Base-by-base conservation (phyloP, 139 green algal species). In the Dunaliella primolecta region DNA sequence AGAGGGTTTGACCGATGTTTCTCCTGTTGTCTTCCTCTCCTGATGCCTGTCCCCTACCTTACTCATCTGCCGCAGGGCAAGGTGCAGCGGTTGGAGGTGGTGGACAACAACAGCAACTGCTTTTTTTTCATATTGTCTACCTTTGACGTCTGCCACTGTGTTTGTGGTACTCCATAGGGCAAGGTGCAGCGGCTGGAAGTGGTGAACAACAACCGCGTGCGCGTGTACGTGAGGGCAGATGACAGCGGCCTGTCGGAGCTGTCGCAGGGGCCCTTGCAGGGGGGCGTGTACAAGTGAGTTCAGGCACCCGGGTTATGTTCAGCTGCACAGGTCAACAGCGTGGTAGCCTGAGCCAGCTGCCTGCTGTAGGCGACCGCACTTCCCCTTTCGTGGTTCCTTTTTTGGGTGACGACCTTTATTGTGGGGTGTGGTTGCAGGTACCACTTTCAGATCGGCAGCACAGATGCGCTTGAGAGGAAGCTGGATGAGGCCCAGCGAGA, bases 401-500 rank as follows among this genome's bases (percentile, higher is more conserved):
- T n/a, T n/a, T n/a, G n/a, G n/a, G n/a, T n/a, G n/a, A n/a, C n/a
- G n/a, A n/a, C n/a, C n/a, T n/a, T n/a, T n/a, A n/a, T n/a, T n/a
- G n/a, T n/a, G n/a, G n/a, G n/a, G n/a, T n/a, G n/a, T n/a, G n/a
- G n/a, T n/a, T 94, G 94, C 88, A 92, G 91, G 78, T 99, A 94
- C 89, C 97, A 90, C 89, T 99, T 99, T 92, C 95, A 98, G 88
- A 98, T 99, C n/a, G 97, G 97, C 72, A 94, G 86, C 75, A 90
- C 98, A 24, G 97, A 99, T 79, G 89, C 90, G 33, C 99, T 99
- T 89, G 97, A 99, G 90, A 92, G 96, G 20, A 96, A 98, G 87
- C 91, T 99, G 84, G 96, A 99, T 81, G 97, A 98, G 32, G 96
- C 95, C 15, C 96, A 99, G 90, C 35, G 82, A 84, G 83, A 93